Base-by-base conservation (phyloP, 2,329 filamentous ascomycete genomes). In the Scorias spongiosa region DNA sequence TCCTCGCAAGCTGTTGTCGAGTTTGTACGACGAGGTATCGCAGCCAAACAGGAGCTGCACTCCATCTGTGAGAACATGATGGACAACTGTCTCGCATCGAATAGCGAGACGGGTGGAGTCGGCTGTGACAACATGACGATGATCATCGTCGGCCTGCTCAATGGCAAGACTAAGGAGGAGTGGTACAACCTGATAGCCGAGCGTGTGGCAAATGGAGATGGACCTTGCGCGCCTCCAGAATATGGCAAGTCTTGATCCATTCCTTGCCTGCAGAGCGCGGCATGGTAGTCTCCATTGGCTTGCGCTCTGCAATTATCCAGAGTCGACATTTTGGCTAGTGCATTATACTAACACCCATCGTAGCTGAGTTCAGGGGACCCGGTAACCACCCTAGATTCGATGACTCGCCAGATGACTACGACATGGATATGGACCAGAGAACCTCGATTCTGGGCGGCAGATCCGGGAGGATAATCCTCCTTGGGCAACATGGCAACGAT, bases 61-160 rank as follows among this genome's bases (percentile, higher is more conserved):
- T 84, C 84, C 63, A 96, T 98, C 58, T 96, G 89, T 65, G 91
- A 98, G 68, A 98, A 98, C 70, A 94, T 98, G 86, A 98, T 98
- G 91, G 89, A 98, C 71, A 98, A 96, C 70, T 98, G 91, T 63
- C 74, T 98, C 52, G 88, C 91, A 36, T 93, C 88, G 48, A 96
- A 93, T 75, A 94, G 88, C 53, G 91, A 98, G 68, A 95, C 89
- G 29, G 91, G 91, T 44, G 91, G 91, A 50, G 89, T 98, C 49
- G 91, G 91, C 49, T 98, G 91, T 65, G 91, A 98, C 71, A 98
- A 98, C 72, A 98, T 98, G 91, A 98, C 91, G 54, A 96, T 98
- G 83, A 71, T 81, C 55, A 75, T 98, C 52, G 70, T 98, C 59
- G 91, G 82, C 53, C 78, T 98, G 61, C 75, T 98, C 54, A 78